Percentiles rank a stretch among this genome's conserved stretches.
phyloP scores from a whole-genome alignment of 495 filamentous ascomycete genomes.

The Xylaria grammica region DNA sequence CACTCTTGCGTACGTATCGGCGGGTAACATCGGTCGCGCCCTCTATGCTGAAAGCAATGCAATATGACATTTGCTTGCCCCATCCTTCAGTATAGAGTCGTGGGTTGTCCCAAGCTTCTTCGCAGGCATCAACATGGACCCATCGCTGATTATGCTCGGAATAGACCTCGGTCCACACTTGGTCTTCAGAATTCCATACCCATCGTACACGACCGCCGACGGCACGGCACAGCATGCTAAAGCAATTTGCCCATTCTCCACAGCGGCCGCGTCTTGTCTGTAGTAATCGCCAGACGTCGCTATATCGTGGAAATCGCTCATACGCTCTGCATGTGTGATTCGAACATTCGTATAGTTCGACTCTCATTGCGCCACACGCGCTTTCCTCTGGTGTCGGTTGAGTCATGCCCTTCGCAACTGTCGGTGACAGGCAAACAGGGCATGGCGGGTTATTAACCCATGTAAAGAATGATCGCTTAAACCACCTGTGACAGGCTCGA shows the following conservation, averaged over 20 bases:
- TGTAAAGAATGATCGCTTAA: conserved; percentile 90
- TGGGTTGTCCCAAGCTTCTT: conserved; percentile 95
- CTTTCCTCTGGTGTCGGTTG: conserved; percentile 86
- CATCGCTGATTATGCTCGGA: conserved; percentile 91
- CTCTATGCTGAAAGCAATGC: conserved; percentile 94
- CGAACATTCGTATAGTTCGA: conserved; percentile 89
- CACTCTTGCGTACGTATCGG: conserved; percentile 85
- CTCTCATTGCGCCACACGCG: conserved; percentile 81
- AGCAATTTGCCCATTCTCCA: conserved; percentile 98
- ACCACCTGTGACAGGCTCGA: conserved; percentile 71
- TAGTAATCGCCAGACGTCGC: conserved; percentile 91
- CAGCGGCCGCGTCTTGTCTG: conserved; percentile 82
- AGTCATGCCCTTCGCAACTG: conserved; percentile 78
- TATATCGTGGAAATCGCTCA: conserved; percentile 93
- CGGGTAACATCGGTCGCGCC: conserved; percentile 95
- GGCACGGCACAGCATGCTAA: conserved; percentile 96
- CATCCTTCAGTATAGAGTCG: conserved; percentile 92
- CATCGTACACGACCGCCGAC: conserved; percentile 90
- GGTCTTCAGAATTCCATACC: conserved; percentile 98
- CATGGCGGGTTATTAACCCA: conserved; percentile 97
- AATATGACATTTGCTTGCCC: conserved; percentile 94
- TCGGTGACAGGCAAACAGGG: conserved; percentile 79
- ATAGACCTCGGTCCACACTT: conserved; percentile 97
- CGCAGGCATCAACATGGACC: conserved; percentile 96
- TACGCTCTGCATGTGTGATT: conserved; percentile 69